Percentiles rank a stretch among this genome's conserved stretches.
phyloP scores from a whole-genome alignment of 2,329 filamentous ascomycete genomes.

The Neurospora sp. region DNA sequence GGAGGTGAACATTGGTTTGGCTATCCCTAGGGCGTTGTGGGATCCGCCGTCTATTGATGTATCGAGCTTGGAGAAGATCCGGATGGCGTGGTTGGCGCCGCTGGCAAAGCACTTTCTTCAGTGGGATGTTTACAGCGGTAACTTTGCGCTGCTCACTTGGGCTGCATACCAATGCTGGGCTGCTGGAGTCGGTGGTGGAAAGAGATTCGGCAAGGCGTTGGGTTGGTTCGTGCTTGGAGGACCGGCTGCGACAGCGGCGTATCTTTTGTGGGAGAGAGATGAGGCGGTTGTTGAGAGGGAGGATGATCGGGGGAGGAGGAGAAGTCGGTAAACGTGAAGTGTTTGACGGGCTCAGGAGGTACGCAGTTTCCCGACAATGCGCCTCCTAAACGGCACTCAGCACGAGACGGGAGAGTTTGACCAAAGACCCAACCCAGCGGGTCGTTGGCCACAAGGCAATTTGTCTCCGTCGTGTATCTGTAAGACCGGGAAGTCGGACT shows the following conservation, averaged over 20 bases:
- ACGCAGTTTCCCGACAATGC: neutral
- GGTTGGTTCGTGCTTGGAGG: slow-evolving; percentile 29
- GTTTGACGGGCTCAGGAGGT: neutral
- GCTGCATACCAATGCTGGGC: slow-evolving; percentile 26
- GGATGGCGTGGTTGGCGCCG: slow-evolving; percentile 24
- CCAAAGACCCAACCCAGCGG: neutral
- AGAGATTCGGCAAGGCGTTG: slow-evolving; percentile 21
- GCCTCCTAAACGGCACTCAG: neutral
- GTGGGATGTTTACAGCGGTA: slow-evolving; percentile 38
- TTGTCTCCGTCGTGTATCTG: no score
- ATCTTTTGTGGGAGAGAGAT: slow-evolving; percentile 40
- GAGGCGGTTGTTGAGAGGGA: slow-evolving; percentile 9
- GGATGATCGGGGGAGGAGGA: neutral
- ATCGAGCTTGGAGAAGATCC: slow-evolving; percentile 24
- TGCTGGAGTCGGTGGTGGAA: slow-evolving; percentile 6
- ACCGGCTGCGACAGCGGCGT: slow-evolving; percentile 32
- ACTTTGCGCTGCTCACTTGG: slow-evolving; percentile 34
- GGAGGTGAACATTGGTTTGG: slow-evolving; percentile 19
- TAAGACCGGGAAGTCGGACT: neutral
- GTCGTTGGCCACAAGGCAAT: neutral
- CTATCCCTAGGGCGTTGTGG: slow-evolving; percentile 19
- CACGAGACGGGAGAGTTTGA: neutral
- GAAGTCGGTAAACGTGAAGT: neutral
- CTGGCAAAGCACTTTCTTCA: slow-evolving; percentile 36
- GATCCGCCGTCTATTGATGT: slow-evolving; percentile 30